Evolutionary conservation across 352 stramenopile species (phyloP).

Genomic region (Globisporangium polare): DNA sequence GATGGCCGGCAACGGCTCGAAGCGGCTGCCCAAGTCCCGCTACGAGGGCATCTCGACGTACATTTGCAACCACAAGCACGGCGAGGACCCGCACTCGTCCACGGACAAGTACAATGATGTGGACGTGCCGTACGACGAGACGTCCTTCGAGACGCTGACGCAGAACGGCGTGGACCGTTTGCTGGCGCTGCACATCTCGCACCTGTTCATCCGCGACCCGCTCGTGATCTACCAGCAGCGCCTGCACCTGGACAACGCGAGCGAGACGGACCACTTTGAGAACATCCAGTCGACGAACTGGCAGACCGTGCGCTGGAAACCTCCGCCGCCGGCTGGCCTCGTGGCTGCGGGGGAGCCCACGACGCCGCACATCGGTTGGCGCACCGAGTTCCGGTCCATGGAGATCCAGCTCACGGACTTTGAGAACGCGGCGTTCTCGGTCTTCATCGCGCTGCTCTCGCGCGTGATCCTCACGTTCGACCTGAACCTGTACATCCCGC

Average conservation of each 20-base stretch:
- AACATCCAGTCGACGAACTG: constrained; percentile 99
- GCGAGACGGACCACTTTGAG: constrained; percentile 96
- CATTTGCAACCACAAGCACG: constrained; percentile 89
- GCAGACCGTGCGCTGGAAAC: constrained; percentile 99
- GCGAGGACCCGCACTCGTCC: constrained; percentile 64
- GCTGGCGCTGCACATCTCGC: constrained; percentile 96
- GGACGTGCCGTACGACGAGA: constrained; percentile 93
- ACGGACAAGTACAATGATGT: constrained; percentile 94
- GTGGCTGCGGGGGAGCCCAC: constrained; percentile 19
- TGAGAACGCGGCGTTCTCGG: constrained; percentile 99
- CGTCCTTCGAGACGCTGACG: constrained; percentile 89
- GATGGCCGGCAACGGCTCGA: constrained; percentile 91
- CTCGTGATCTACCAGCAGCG: constrained; percentile 94
- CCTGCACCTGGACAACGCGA: constrained; percentile 77
- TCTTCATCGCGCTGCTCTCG: constrained; percentile 97
- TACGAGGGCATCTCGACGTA: constrained; percentile 90
- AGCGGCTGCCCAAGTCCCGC: constrained; percentile 95
- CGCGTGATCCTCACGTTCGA: constrained; percentile 99
- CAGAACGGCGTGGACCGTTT: constrained; percentile 92
- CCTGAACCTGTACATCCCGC: constrained; percentile 98
- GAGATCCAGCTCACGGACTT: constrained; percentile 99
- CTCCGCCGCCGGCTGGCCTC: constrained; percentile 90
- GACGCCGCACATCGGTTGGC: constrained; percentile 77
- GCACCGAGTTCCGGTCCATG: constrained; percentile 96
- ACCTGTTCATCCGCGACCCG: constrained; percentile 99